These are phyloP conservation scores for Aegle marmelos DNA, from an alignment of 345 rosid species.

Conservation along the genomic window DNA sequence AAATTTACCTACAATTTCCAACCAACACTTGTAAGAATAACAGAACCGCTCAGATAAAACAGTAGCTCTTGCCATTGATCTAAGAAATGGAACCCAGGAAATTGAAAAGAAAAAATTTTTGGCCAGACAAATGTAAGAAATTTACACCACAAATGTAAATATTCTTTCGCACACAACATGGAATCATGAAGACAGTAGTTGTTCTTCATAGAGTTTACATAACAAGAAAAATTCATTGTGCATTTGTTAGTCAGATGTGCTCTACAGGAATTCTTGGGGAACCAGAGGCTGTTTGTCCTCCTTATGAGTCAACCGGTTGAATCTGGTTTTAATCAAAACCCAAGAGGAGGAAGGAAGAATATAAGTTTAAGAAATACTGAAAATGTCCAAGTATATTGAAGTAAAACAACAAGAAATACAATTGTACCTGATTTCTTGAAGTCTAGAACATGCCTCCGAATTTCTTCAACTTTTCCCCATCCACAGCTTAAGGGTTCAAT, in stretches of 20 bases:
- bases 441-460: constrained; percentile 72
- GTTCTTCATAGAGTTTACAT: not conserved
- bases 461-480: constrained; percentile 95
- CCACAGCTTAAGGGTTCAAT: constrained; percentile 84
- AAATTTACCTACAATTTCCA: constrained; percentile 65
- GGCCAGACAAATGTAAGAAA: not conserved
- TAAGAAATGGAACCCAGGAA: not conserved
- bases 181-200: not conserved
- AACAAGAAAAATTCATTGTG: not conserved
- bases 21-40: not conserved
- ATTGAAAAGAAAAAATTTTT: not conserved
- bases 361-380: not conserved
- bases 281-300: not conserved
- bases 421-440: constrained; percentile 87
- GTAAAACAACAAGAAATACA: not conserved
- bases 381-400: not conserved
- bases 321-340: not conserved
- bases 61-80: not conserved
- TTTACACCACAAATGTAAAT: no score
- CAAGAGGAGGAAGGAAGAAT: not conserved
- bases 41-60: not conserved
- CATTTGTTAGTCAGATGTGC: not conserved
- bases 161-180: not conserved
- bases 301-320: not conserved
- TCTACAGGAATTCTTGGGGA: not conserved